Base-by-base conservation (phyloP, 345 rosid species). In the Boechera divaricarpa region DNA sequence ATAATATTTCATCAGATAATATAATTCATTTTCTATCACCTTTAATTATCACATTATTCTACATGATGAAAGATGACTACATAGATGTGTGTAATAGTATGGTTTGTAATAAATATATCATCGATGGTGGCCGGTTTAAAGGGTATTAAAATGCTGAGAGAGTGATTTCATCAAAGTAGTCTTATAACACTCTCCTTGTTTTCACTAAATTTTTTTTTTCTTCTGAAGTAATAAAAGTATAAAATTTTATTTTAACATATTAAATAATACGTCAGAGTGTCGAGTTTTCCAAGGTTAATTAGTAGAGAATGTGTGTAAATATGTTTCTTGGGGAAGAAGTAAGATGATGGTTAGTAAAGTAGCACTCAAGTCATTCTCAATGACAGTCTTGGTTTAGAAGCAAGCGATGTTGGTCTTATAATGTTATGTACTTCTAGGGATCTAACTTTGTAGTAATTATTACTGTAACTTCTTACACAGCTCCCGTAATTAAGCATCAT, bases 361-460 rank as follows among this genome's bases (percentile, higher is more conserved):
- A 73, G 70, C 51, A 78, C 74, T 67, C 73, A 73, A 68, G 74
- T 58, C 74, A 78, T 72, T 78, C 55, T 58, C 63, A 67, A 2
- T 29, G 69, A 52, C 78, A 79, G 75, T 67, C 82, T 79, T 79
- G 52, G 78, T 73, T 62, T 73, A 31, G 59, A 79, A 68, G 82
- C 79, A 79, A 79, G 36, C 73, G 75, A 79, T 79, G 82, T 79
- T 73, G 78, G 75, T 61, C 71, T 62, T 69, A 48, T 77, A n/a
- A 53, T 62, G 62, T 58, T 60, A 1, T 58, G 11, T 70, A 42
- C 44, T 57, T 36, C 7, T 32, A 28, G 33, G 24, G 47, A 36
- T 57, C 32, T 55, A 57, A 58, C 42, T 6, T 44, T 24, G 5
- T 64, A 29, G 15, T 72, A 63, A 74, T 74, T 67, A 78, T 78